Evolutionary conservation across 176 grass and related monocot genomes (phyloP).

Genomic region (Typha latifolia): DNA sequence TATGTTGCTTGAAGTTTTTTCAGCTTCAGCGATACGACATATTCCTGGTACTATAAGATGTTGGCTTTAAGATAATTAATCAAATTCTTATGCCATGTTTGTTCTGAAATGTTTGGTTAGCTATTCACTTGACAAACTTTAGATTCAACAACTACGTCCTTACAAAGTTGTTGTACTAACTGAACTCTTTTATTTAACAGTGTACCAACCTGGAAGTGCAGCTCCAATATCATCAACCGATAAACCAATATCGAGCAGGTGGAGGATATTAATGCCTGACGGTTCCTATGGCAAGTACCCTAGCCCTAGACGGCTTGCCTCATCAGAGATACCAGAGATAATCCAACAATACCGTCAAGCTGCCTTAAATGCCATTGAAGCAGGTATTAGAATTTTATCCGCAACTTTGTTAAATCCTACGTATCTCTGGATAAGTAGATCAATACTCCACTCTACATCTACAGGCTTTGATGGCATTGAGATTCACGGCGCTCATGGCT

Average conservation of each 20-base stretch:
- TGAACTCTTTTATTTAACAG: conserved; percentile 27
- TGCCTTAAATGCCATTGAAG: conserved; percentile 69
- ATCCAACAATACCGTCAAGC: conserved; percentile 68
- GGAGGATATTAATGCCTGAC: conserved; percentile 89
- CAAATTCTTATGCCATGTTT: neutral
- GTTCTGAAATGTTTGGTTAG: neutral
- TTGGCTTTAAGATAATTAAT: too few species aligned
- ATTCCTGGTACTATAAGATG: too few species aligned
- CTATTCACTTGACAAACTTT: neutral
- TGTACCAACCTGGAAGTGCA: conserved; percentile 63
- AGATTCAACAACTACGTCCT: neutral
- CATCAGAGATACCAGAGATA: conserved; percentile 55
- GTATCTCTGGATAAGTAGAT: conserved; percentile 1
- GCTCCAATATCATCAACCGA: conserved; percentile 84
- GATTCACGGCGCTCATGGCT: conserved; percentile 89
- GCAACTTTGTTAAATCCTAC: neutral
- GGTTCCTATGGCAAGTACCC: conserved; percentile 61
- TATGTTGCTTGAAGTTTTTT: too few species aligned
- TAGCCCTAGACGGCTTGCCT: conserved; percentile 39
- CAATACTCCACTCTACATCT: neutral
- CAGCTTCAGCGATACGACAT: too few species aligned
- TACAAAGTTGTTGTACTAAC: neutral
- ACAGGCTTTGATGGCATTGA: conserved; percentile 92
- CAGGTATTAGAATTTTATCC: conserved; percentile 29
- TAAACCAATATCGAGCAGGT: conserved; percentile 72